Percentiles rank a stretch among this genome's conserved stretches.
These are phyloP conservation scores for Chaetomium globosum DNA, from an alignment of 2,329 filamentous ascomycete species.

Conservation along the genomic window DNA sequence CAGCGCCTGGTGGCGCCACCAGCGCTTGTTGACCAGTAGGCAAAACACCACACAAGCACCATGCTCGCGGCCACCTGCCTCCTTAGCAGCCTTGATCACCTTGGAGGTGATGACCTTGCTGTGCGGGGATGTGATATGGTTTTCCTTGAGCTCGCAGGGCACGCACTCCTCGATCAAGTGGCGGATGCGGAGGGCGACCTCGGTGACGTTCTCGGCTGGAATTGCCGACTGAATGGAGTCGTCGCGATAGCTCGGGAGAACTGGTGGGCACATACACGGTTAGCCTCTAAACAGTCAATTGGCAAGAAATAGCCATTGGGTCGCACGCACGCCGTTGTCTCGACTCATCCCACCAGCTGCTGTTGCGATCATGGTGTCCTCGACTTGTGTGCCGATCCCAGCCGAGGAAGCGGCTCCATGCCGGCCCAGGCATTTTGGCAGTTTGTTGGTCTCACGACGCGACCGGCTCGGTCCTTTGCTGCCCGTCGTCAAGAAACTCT, in stretches of 20 bases:
- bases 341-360: slow-evolving; percentile 40
- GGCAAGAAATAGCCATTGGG: not conserved
- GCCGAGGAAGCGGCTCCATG: slow-evolving; percentile 40
- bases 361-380: slow-evolving; percentile 33
- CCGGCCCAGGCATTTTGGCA: slow-evolving; percentile 36
- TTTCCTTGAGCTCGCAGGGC: slow-evolving; percentile 83
- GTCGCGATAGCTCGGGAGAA: slow-evolving; percentile 66
- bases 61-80: slow-evolving; percentile 77
- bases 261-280: slow-evolving; percentile 44
- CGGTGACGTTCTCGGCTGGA: slow-evolving; percentile 79
- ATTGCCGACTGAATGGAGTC: slow-evolving; percentile 66
- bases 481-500: not conserved
- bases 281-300: slow-evolving; percentile 13
- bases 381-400: slow-evolving; percentile 39
- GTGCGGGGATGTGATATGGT: slow-evolving; percentile 74
- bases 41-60: slow-evolving; percentile 81
- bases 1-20: slow-evolving; percentile 77
- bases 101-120: slow-evolving; percentile 79
- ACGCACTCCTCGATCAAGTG: slow-evolving; percentile 88
- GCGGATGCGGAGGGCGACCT: slow-evolving; percentile 84
- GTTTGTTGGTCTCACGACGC: slow-evolving; percentile 26
- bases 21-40: slow-evolving; percentile 69
- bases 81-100: slow-evolving; percentile 78
- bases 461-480: not conserved
- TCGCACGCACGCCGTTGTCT: slow-evolving; percentile 38